Evolutionary conservation across 2,329 filamentous ascomycete species (phyloP), one percentile per base, ranked within the genome.

Genomic region (Uncinocarpus reesii): DNA sequence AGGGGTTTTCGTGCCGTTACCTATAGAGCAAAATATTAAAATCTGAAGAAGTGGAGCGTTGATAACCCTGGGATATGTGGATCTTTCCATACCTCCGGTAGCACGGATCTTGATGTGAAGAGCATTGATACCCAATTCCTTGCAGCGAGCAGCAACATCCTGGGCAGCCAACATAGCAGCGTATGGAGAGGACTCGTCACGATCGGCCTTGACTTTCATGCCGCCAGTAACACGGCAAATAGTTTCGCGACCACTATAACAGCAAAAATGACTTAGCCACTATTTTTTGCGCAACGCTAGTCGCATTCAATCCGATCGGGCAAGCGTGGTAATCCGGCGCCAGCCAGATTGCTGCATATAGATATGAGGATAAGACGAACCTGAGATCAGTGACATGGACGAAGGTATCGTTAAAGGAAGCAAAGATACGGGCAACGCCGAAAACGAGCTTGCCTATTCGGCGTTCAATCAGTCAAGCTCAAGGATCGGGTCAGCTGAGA

Each of bases 131-230:
- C 80, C 81, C 63, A 89, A 73, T 67, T 86, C 81, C 74, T 85
- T 84, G 77, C 86, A 92, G 75, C 92, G 87, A 71, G 80, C 77
- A 66, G 92, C 92, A 70, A 94, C 88, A 72, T 95, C 89, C 81
- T 98, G 92, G 60, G 92, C 92, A 76, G 92, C 92, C 86, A 98
- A 89, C 92, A 98, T 98, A 76, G 92, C 92, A 67, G 92, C 92
- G 81, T 98, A 98, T 66, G 92, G 92, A 62, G 92, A 96, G 67
- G 90, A 96, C 80, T 98, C 92, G 78, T 98, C 92, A 81, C 92
- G 90, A 71, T 98, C 89, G 74, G 89, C 89, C 85, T 98, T 98
- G 82, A 98, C 92, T 82, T 98, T 98, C 92, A 98, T 98, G 71
- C 93, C 93, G 78, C 93, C 92, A 66, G 93, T 98, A 63, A 98